A percentile compares a stretch with the other conserved stretches of the same genome.
These are phyloP conservation scores for Plasmodium knowlesi DNA, from an alignment of 169 alveolate genomes.

Conservation along the genomic window DNA sequence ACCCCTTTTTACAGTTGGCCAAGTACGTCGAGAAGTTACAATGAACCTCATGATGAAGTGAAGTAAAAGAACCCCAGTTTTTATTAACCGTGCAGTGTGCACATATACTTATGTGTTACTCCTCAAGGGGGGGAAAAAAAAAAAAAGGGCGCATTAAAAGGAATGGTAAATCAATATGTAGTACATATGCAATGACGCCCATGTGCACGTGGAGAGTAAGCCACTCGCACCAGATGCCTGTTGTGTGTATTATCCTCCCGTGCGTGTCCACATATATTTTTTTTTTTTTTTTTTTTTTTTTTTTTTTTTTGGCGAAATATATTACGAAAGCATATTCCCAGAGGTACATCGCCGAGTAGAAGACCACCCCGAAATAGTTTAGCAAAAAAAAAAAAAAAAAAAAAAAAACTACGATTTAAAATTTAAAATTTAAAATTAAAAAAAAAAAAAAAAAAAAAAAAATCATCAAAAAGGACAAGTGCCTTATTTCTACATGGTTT, in stretches of 20 bases:
- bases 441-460: background rate
- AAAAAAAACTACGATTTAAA: background rate
- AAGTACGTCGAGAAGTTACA: constrained; percentile 57
- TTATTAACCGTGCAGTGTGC: background rate
- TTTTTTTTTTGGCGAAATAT: background rate
- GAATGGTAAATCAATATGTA: background rate
- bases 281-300: background rate
- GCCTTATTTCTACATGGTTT: background rate
- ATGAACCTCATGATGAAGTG: background rate
- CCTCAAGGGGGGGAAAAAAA: background rate
- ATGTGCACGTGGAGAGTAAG: background rate
- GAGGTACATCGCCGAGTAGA: background rate
- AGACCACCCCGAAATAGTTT: background rate
- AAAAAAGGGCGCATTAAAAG: background rate
- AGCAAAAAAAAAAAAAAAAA: background rate
- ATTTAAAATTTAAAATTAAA: no score
- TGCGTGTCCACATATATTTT: background rate
- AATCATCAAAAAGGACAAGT: background rate
- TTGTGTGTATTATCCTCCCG: background rate
- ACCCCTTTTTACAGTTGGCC: constrained; percentile 27
- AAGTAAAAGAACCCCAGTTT: background rate
- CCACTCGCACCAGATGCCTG: background rate
- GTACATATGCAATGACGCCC: background rate
- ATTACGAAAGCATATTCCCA: background rate
- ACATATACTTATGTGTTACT: background rate